phyloP scores from a whole-genome alignment of 129 eudicot species.

The Escallonia herrerae region DNA sequence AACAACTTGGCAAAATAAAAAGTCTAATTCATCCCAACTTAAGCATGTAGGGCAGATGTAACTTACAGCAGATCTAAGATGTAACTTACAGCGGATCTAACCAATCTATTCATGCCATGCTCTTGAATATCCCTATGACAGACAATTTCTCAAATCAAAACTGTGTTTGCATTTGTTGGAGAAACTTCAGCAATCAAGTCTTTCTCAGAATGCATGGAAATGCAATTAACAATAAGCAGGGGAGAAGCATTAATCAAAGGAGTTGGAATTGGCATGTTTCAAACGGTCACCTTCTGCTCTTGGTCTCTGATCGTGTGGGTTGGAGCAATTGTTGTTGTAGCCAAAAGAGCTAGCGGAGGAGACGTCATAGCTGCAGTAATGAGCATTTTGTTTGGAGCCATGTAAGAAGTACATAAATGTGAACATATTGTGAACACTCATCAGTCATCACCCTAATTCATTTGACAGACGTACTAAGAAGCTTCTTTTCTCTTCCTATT shows the following conservation, averaged over 20 bases:
- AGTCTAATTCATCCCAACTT: not conserved
- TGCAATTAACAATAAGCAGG: slow-evolving; percentile 44
- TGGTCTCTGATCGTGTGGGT: slow-evolving; percentile 90
- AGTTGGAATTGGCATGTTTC: slow-evolving; percentile 67
- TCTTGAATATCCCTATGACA: slow-evolving; percentile 22
- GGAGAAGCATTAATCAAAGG: slow-evolving; percentile 76
- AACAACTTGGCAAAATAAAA: not conserved
- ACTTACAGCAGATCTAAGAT: not conserved
- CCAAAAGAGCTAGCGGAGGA: slow-evolving; percentile 66
- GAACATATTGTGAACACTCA: not conserved
- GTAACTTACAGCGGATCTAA: not conserved
- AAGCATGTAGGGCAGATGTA: not conserved
- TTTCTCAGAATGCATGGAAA: slow-evolving; percentile 55
- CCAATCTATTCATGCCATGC: not conserved
- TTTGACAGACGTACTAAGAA: not conserved
- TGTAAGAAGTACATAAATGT: slow-evolving; percentile 38
- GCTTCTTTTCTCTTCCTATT: slow-evolving; percentile 3
- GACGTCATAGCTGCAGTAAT: slow-evolving; percentile 86
- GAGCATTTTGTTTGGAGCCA: slow-evolving; percentile 88
- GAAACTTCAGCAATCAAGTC: slow-evolving; percentile 58
- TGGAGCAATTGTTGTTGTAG: slow-evolving; percentile 70
- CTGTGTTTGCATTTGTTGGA: slow-evolving; percentile 85
- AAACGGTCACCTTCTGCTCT: slow-evolving; percentile 67
- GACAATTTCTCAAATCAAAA: slow-evolving; percentile 75
- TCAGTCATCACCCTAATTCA: not conserved